Evolutionary conservation across 2,329 filamentous ascomycete genomes (phyloP).

Genomic region (Coniella vitis): DNA sequence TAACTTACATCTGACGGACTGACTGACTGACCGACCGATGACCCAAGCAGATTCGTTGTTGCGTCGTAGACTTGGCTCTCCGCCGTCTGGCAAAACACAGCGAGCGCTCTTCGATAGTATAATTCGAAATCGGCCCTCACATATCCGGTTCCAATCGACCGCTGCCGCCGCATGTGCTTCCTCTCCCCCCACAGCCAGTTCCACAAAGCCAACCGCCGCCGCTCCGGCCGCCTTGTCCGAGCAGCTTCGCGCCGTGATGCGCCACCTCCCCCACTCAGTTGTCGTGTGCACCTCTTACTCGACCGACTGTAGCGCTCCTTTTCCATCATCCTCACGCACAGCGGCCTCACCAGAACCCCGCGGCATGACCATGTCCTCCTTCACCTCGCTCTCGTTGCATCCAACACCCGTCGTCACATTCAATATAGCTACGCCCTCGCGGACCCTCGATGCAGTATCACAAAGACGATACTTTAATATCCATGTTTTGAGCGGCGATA

Average conservation of each 20-base stretch:
- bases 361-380: slow-evolving; percentile 55
- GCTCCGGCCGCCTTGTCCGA: slow-evolving; percentile 31
- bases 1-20: too few species aligned
- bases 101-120: slow-evolving; percentile 15
- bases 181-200: slow-evolving; percentile 19
- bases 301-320: too few species aligned
- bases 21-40: too few species aligned
- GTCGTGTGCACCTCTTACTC: slow-evolving; percentile 45
- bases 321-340: background rate
- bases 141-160: too few species aligned
- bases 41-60: too few species aligned
- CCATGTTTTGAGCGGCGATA: slow-evolving; percentile 44
- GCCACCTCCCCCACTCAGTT: slow-evolving; percentile 46
- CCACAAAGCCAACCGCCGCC: background rate
- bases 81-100: background rate
- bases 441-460: slow-evolving; percentile 45
- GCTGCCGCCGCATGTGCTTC: slow-evolving; percentile 28
- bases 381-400: slow-evolving; percentile 47
- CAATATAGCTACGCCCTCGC: slow-evolving; percentile 50
- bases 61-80: too few species aligned
- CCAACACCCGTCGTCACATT: slow-evolving; percentile 48
- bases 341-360: slow-evolving; percentile 22
- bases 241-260: slow-evolving; percentile 46
- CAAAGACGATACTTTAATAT: slow-evolving; percentile 43
- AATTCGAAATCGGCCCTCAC: too few species aligned